Conservation (phyloP, 1,139 yeast species). For the Yamadazyma sp. region DNA sequence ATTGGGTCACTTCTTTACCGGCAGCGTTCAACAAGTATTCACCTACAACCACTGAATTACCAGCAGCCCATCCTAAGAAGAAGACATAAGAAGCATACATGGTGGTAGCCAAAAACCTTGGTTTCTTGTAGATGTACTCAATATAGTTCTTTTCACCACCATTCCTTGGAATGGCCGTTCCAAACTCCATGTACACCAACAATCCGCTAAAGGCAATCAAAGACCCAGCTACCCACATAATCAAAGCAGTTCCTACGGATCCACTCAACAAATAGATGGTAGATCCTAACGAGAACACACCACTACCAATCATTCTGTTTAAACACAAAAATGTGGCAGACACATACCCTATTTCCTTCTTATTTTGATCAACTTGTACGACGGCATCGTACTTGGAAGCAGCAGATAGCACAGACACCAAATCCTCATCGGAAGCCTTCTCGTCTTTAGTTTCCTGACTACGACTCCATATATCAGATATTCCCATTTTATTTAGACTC, state of each 20-base stretch:
- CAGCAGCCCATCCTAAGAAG: conserved; percentile 84
- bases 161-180: conserved; percentile 78
- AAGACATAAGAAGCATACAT: conserved; percentile 77
- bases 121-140: conserved; percentile 68
- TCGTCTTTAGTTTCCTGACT: conserved; percentile 3
- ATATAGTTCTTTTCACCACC: conserved; percentile 89
- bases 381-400: conserved; percentile 26
- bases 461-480: conserved; percentile 4
- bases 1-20: conserved; percentile 61
- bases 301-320: conserved; percentile 86
- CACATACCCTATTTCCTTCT: conserved; percentile 60
- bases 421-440: conserved; percentile 8
- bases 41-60: conserved; percentile 58
- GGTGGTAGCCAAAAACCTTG: conserved; percentile 67
- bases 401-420: conserved; percentile 19
- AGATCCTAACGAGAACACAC: conserved; percentile 84
- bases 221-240: conserved; percentile 79
- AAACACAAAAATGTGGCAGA: conserved; percentile 71
- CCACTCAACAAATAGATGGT: conserved; percentile 69
- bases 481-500: conserved; percentile 3
- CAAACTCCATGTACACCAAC: conserved; percentile 79
- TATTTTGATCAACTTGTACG: conserved; percentile 51
- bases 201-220: conserved; percentile 72
- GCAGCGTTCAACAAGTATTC: conserved; percentile 66
- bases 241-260: conserved; percentile 69